phyloP scores from a whole-genome alignment of 768 basidiomycete genomes.

The Russula virescens region DNA sequence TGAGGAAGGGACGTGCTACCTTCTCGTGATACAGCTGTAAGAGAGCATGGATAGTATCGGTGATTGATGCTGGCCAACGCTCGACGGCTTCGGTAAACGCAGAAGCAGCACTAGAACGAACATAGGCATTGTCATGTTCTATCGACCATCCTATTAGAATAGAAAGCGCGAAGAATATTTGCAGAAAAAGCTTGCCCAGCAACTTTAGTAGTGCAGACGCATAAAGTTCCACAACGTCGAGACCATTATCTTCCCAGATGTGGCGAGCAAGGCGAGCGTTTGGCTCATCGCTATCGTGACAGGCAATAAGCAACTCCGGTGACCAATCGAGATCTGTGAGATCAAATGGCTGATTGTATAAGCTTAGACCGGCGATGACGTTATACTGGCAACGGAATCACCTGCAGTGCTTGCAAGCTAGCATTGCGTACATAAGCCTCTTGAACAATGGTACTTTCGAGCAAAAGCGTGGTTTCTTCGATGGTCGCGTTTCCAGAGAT shows the following conservation, averaged over 20 bases:
- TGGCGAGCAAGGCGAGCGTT: constrained; percentile 75
- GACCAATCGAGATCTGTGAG: constrained; percentile 94
- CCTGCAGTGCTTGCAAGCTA: constrained; percentile 88
- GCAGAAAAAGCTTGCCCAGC: constrained; percentile 49
- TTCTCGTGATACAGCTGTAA: constrained; percentile 80
- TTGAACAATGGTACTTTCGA: constrained; percentile 72
- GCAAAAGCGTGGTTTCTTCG: constrained; percentile 59
- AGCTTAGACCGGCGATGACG: neutral
- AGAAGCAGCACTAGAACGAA: constrained; percentile 62
- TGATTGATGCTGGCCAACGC: constrained; percentile 57
- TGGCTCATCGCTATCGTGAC: constrained; percentile 86
- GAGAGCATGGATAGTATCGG: constrained; percentile 45
- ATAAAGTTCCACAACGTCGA: constrained; percentile 74
- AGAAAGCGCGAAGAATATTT: neutral
- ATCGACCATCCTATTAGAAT: neutral
- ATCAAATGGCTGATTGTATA: constrained; percentile 68
- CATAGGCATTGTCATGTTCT: constrained; percentile 80
- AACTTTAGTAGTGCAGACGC: constrained; percentile 53
- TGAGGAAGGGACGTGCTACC: constrained; percentile 34
- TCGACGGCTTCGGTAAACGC: constrained; percentile 75
- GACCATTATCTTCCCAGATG: constrained; percentile 93
- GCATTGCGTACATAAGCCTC: constrained; percentile 85
- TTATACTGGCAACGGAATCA: constrained; percentile 28
- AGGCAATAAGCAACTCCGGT: constrained; percentile 79
- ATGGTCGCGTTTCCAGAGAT: constrained; percentile 57